Evolutionary conservation across 2,329 filamentous ascomycete species (phyloP).

Genomic region (Colletotrichum shisoi): DNA sequence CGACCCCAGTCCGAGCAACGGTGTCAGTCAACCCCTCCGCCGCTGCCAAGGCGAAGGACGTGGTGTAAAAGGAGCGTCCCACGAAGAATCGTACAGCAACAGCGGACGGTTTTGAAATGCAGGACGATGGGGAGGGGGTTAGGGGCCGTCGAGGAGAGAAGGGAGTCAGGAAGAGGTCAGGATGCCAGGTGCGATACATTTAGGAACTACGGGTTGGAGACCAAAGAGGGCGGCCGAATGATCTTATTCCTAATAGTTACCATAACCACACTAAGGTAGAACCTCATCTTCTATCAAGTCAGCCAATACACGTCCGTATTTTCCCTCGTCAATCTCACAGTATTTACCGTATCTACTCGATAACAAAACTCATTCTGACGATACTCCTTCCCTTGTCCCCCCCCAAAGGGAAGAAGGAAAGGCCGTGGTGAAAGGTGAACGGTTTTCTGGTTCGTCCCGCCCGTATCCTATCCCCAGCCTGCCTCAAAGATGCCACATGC

Average conservation of each 20-base stretch:
- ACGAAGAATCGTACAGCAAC: neutral
- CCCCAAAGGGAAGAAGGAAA: neutral
- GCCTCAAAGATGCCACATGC: slow-evolving; percentile 21
- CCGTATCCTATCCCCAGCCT: neutral
- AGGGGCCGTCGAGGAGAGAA: too few species aligned
- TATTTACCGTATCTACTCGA: too few species aligned
- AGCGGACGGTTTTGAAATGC: neutral
- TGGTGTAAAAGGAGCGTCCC: too few species aligned
- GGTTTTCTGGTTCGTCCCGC: slow-evolving; percentile 36
- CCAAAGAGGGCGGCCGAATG: slow-evolving; percentile 17
- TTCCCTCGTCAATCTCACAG: too few species aligned
- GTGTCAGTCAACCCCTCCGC: too few species aligned
- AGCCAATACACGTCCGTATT: too few species aligned
- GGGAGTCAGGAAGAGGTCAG: too few species aligned
- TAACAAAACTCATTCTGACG: too few species aligned
- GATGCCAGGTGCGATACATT: slow-evolving; percentile 5
- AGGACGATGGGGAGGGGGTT: neutral
- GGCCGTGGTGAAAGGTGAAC: neutral
- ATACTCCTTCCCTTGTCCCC: too few species aligned
- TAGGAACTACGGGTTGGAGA: slow-evolving; percentile 27
- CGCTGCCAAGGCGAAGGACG: neutral
- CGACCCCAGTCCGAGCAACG: neutral
- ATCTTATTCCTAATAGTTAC: slow-evolving; percentile 15
- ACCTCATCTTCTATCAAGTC: neutral
- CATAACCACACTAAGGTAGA: neutral